Conservation (phyloP, 441 rosid species). For the Croton setiger region DNA sequence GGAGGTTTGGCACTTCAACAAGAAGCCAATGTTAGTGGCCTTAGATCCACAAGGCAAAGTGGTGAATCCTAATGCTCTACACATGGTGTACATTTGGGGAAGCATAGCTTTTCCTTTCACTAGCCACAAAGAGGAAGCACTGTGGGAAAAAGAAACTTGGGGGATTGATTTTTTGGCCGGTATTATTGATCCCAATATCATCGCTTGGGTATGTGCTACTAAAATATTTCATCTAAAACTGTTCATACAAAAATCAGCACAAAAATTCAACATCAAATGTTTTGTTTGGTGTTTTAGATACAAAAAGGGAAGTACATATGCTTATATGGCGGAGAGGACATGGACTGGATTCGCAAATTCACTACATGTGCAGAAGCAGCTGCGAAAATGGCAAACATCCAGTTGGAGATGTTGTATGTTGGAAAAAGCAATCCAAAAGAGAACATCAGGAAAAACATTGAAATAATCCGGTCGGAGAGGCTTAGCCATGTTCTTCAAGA, state of each 20-base stretch:
- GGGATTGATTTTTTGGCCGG: slow-evolving; percentile 55
- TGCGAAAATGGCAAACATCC: slow-evolving; percentile 42
- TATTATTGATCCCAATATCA: slow-evolving; percentile 40
- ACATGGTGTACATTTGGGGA: slow-evolving; percentile 91
- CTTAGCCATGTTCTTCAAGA: slow-evolving; percentile 46
- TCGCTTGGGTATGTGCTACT: slow-evolving; percentile 43
- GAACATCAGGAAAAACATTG: slow-evolving; percentile 38
- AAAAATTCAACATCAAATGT: no score
- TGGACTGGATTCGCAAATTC: slow-evolving; percentile 68
- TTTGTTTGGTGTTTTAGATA: slow-evolving; percentile 38
- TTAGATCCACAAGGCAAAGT: slow-evolving; percentile 77
- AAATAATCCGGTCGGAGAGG: slow-evolving; percentile 32
- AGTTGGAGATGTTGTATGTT: slow-evolving; percentile 61
- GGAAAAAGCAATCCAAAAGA: slow-evolving; percentile 72
- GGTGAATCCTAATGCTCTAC: slow-evolving; percentile 69
- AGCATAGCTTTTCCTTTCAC: slow-evolving; percentile 77
- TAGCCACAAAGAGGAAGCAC: slow-evolving; percentile 45
- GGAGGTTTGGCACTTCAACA: slow-evolving; percentile 67
- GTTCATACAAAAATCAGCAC: background rate
- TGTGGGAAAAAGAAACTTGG: slow-evolving; percentile 72
- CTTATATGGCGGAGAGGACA: slow-evolving; percentile 79
- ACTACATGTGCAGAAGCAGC: slow-evolving; percentile 35
- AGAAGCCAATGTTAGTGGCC: slow-evolving; percentile 74
- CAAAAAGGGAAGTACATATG: slow-evolving; percentile 50
- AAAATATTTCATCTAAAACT: background rate